These are phyloP conservation scores for Paramecium biaurelia DNA, from an alignment of 73 alveolate genomes.

Conservation along the genomic window DNA sequence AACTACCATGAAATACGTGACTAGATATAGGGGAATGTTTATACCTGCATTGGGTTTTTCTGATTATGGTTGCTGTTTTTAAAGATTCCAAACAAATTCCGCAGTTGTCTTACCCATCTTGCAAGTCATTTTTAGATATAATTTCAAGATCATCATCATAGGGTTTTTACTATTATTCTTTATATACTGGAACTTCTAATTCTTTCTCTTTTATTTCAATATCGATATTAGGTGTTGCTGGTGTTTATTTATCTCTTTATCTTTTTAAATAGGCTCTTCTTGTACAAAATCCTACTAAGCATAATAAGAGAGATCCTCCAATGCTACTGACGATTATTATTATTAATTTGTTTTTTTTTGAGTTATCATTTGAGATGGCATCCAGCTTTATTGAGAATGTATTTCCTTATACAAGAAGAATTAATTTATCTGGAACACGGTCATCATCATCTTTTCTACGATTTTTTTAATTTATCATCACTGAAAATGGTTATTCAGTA, in stretches of 20 bases:
- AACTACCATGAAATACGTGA: background rate
- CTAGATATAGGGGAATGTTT: background rate
- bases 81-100: constrained; percentile 19
- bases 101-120: background rate
- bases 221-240: background rate
- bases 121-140: background rate
- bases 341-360: background rate
- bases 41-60: background rate
- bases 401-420: background rate
- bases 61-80: background rate
- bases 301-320: background rate
- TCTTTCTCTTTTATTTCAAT: background rate
- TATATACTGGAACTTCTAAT: background rate
- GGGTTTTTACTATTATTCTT: background rate
- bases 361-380: background rate
- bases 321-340: background rate
- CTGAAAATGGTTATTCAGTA: background rate
- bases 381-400: background rate
- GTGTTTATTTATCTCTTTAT: background rate
- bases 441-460: background rate
- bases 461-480: background rate
- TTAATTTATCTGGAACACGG: background rate
- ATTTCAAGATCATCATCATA: background rate
- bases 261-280: background rate
- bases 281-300: background rate